These are phyloP conservation scores for Penicillium sp. DNA, from an alignment of 2,329 filamentous ascomycete genomes.

Conservation along the genomic window DNA sequence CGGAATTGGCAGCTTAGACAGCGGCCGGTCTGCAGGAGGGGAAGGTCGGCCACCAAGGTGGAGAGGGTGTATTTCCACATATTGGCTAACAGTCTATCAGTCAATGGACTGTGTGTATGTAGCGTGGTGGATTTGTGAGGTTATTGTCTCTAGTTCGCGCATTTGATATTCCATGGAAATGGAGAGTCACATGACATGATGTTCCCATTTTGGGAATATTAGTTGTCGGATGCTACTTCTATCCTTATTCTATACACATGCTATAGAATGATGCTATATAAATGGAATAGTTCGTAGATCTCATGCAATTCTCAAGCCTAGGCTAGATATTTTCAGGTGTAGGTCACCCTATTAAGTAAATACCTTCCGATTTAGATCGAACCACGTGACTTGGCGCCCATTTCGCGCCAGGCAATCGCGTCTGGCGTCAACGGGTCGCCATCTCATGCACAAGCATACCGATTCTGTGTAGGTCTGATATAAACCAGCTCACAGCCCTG, in stretches of 20 bases:
- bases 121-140: background rate
- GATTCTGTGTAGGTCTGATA: too few species aligned
- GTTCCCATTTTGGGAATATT: background rate
- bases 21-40: slow-evolving; percentile 26
- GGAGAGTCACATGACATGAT: background rate
- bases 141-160: background rate
- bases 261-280: too few species aligned
- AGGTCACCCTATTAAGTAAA: background rate
- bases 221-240: background rate
- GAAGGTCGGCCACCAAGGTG: slow-evolving; percentile 19
- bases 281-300: background rate
- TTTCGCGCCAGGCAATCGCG: slow-evolving; percentile 27
- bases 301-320: background rate
- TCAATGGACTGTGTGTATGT: background rate
- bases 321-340: too few species aligned
- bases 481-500: too few species aligned
- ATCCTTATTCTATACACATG: background rate
- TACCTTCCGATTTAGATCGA: background rate
- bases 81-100: slow-evolving; percentile 1
- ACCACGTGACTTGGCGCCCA: slow-evolving; percentile 35
- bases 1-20: slow-evolving; percentile 38
- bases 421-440: slow-evolving; percentile 6
- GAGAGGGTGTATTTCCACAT: slow-evolving; percentile 32
- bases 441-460: too few species aligned
- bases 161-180: slow-evolving; percentile 3